A percentile compares a stretch with the other conserved stretches of the same genome.
phyloP scores from a whole-genome alignment of 2,329 filamentous ascomycete genomes.

The Gaeumannomyces sp. region DNA sequence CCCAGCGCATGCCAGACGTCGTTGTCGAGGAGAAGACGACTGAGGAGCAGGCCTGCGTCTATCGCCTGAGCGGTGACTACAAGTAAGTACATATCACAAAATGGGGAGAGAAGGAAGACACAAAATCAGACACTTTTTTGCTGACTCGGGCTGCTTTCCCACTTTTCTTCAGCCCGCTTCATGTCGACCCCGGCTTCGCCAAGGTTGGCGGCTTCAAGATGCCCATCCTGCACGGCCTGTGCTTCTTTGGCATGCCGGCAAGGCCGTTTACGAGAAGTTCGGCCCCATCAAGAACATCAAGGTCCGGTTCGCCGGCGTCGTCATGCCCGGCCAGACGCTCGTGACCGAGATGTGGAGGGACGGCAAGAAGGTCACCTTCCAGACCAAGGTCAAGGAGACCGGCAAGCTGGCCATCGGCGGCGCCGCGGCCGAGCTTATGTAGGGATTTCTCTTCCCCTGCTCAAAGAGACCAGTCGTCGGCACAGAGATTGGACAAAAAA shows the following conservation, averaged over 20 bases:
- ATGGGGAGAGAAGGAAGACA: background rate
- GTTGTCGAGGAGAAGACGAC: conserved; percentile 81
- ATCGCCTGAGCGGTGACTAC: conserved; percentile 88
- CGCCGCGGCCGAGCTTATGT: conserved; percentile 68
- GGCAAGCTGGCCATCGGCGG: conserved; percentile 82
- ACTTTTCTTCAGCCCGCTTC: conserved; percentile 59
- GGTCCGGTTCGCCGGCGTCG: conserved; percentile 81
- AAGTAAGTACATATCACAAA: conserved; percentile 46
- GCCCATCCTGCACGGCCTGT: conserved; percentile 95
- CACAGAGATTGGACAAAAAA: conserved; percentile 20
- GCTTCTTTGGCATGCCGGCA: conserved; percentile 89
- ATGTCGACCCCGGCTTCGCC: conserved; percentile 90
- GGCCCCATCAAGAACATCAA: conserved; percentile 87
- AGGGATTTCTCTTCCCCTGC: conserved; percentile 1
- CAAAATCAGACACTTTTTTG: background rate
- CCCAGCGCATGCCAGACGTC: conserved; percentile 65
- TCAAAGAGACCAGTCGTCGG: background rate
- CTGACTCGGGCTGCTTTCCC: background rate
- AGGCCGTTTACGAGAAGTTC: conserved; percentile 80
- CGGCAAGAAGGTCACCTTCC: conserved; percentile 71
- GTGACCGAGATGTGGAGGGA: conserved; percentile 95
- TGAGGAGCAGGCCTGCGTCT: conserved; percentile 87
- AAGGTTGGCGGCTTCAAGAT: conserved; percentile 92
- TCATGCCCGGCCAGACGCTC: conserved; percentile 82
- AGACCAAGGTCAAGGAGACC: conserved; percentile 85